Evolutionary conservation across 2,329 filamentous ascomycete species (phyloP).

Genomic region (Neophaeococcomyces mojaviensis): DNA sequence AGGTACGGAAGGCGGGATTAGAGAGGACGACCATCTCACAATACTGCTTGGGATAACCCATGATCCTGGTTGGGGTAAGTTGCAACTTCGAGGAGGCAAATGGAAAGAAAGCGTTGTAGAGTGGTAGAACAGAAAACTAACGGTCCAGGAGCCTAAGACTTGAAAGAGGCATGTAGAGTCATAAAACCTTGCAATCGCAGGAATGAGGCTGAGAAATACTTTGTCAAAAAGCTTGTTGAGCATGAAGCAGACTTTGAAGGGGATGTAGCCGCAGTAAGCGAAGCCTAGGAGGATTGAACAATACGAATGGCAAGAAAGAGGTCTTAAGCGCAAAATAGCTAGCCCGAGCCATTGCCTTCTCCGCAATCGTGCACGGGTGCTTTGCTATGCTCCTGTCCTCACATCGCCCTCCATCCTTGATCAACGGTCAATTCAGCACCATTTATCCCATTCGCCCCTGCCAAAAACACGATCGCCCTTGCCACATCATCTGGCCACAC

Average conservation of each 20-base stretch:
- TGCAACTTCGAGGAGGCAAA: background rate
- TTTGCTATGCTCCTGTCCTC: no score
- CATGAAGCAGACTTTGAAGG: no score
- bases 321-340: no score
- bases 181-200: no score
- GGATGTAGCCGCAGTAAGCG: no score
- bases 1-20: background rate
- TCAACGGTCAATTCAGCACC: constrained; percentile 27
- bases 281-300: no score
- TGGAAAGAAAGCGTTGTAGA: background rate
- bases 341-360: no score
- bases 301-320: no score
- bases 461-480: constrained; percentile 24
- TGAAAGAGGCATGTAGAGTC: no score
- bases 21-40: background rate
- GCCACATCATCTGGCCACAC: constrained; percentile 20
- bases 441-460: constrained; percentile 25
- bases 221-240: no score
- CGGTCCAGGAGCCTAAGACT: background rate
- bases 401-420: constrained; percentile 23
- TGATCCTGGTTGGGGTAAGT: constrained; percentile 4
- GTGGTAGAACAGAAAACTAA: background rate
- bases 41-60: background rate
- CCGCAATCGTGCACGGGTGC: no score
- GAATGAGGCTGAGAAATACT: no score